phyloP scores from a whole-genome alignment of 257 asterid genomes.

The Przewalskia tangutica region DNA sequence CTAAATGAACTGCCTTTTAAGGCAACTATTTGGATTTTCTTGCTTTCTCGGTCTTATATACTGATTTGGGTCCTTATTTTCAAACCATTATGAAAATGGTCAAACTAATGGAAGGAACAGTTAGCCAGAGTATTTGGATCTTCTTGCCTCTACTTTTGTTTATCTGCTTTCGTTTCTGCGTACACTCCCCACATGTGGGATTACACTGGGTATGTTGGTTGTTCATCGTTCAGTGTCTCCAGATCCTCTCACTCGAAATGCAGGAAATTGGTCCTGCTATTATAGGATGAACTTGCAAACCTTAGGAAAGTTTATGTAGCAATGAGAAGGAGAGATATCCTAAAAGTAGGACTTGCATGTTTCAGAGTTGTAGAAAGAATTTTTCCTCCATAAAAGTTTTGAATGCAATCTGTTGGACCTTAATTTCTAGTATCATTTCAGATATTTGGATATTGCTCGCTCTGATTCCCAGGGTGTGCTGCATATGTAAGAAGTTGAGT shows the following conservation, averaged over 20 bases:
- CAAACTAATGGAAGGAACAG: background rate
- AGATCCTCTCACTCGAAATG: background rate
- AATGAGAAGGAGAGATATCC: background rate
- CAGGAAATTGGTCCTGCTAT: background rate
- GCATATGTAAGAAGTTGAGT: too few species aligned
- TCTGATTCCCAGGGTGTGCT: too few species aligned
- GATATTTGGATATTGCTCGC: too few species aligned
- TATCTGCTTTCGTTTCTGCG: too few species aligned
- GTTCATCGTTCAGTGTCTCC: background rate
- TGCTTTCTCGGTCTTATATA: background rate
- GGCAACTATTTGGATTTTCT: background rate
- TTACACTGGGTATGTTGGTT: too few species aligned
- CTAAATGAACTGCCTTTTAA: background rate
- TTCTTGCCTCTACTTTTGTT: background rate
- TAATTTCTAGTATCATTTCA: too few species aligned
- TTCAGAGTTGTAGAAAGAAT: background rate
- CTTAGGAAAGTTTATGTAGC: background rate
- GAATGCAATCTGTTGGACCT: background rate
- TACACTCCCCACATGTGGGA: too few species aligned
- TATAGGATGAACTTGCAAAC: background rate
- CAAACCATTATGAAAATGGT: background rate
- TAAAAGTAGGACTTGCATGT: background rate
- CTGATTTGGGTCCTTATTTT: background rate
- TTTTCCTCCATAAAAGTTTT: background rate
- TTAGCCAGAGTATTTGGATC: background rate